phyloP scores from a whole-genome alignment of 306 rosid species.

The Aeschynomene evenia region DNA sequence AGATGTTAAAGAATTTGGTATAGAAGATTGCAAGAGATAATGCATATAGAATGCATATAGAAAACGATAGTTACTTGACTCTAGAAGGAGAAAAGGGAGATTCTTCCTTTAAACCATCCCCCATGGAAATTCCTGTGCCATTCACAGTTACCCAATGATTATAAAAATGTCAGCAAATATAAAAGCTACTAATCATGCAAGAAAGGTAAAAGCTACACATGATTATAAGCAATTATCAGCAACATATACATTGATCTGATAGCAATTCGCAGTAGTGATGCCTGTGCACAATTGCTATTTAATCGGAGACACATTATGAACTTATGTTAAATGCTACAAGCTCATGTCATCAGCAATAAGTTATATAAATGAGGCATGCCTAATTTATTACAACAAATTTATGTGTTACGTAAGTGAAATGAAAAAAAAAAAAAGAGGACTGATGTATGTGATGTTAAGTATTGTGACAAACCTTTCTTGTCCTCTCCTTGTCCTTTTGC shows the following conservation, averaged over 20 bases:
- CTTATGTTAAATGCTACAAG: background rate
- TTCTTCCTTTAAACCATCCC: slow-evolving; percentile 80
- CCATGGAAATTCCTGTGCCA: slow-evolving; percentile 63
- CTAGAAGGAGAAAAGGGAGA: slow-evolving; percentile 78
- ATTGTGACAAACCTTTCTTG: slow-evolving; percentile 69
- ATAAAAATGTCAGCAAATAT: slow-evolving; percentile 3
- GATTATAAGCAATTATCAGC: slow-evolving; percentile 22
- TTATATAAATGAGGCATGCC: background rate
- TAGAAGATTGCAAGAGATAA: slow-evolving; percentile 21
- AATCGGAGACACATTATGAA: background rate
- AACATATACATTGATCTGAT: slow-evolving; percentile 7
- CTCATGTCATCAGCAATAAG: slow-evolving; percentile 15
- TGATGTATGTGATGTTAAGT: slow-evolving; percentile 6
- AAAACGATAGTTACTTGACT: slow-evolving; percentile 63
- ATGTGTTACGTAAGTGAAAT: background rate
- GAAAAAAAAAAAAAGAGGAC: background rate
- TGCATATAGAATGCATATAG: slow-evolving; percentile 7
- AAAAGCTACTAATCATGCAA: slow-evolving; percentile 12
- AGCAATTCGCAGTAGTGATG: background rate
- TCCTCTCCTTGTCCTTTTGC: slow-evolving; percentile 93
- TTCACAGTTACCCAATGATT: slow-evolving; percentile 27
- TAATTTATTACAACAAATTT: background rate
- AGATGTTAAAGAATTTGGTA: slow-evolving; percentile 28
- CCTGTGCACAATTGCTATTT: background rate
- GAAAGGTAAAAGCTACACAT: slow-evolving; percentile 24